Evolutionary conservation across 257 asterid species (phyloP).

Genomic region (Salvia rosmarinus): DNA sequence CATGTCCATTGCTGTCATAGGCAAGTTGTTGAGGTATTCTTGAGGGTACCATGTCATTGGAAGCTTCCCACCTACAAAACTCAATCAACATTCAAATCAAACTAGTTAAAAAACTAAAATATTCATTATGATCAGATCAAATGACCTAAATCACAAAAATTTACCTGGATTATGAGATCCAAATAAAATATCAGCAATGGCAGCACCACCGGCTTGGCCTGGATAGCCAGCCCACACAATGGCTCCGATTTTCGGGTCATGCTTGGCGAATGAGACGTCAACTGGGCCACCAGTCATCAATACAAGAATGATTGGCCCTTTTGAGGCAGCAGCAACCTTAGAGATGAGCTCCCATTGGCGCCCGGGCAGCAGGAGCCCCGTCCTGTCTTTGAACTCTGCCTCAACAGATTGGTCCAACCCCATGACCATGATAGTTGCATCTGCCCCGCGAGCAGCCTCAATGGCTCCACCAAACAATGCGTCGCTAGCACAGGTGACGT

Average conservation of each 20-base stretch:
- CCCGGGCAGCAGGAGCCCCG: slow-evolving; percentile 67
- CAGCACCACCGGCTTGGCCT: slow-evolving; percentile 84
- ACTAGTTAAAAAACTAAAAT: background rate
- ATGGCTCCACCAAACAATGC: slow-evolving; percentile 56
- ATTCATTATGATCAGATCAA: too few relatives aligned
- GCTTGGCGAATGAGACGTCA: slow-evolving; percentile 69
- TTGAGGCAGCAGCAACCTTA: slow-evolving; percentile 66
- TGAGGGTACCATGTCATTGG: slow-evolving; percentile 96
- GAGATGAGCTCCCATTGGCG: slow-evolving; percentile 70
- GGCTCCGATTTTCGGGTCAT: slow-evolving; percentile 59
- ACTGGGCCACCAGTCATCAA: slow-evolving; percentile 89
- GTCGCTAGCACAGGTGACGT: slow-evolving; percentile 58
- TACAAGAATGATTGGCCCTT: slow-evolving; percentile 64
- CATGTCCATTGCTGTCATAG: slow-evolving; percentile 85
- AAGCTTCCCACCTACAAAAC: slow-evolving; percentile 69
- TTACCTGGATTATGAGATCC: slow-evolving; percentile 87
- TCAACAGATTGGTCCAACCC: slow-evolving; percentile 80
- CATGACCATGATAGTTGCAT: slow-evolving; percentile 70
- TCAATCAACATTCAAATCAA: background rate
- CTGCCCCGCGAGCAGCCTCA: slow-evolving; percentile 62
- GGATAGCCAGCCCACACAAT: slow-evolving; percentile 89
- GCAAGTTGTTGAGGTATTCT: slow-evolving; percentile 59
- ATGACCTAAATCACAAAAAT: background rate
- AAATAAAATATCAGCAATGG: slow-evolving; percentile 72
- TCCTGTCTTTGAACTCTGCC: slow-evolving; percentile 71